phyloP scores from a whole-genome alignment of 2,329 filamentous ascomycete species.

The Pseudogymnoascus sp. region DNA sequence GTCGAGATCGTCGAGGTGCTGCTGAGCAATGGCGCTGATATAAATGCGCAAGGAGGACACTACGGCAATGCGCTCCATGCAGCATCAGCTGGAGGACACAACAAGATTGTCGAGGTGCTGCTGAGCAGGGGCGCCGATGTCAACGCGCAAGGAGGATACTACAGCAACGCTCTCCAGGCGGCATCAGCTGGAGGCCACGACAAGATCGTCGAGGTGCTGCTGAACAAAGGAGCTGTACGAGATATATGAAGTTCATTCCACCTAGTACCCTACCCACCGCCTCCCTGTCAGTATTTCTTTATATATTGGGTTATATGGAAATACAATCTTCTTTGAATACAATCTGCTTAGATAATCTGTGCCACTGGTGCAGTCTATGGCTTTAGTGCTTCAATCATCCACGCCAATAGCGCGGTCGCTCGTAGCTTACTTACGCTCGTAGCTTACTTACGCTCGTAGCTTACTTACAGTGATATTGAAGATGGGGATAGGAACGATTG shows the following conservation, averaged over 20 bases:
- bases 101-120: slow-evolving; percentile 11
- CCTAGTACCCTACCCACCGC: too few species aligned
- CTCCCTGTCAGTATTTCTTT: too few species aligned
- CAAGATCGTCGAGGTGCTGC: slow-evolving; percentile 11
- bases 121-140: slow-evolving; percentile 12
- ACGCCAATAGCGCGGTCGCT: not conserved
- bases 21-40: slow-evolving; percentile 11
- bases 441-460: too few species aligned
- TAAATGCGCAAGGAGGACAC: not conserved
- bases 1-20: slow-evolving; percentile 11
- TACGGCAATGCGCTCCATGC: slow-evolving; percentile 11
- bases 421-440: too few species aligned
- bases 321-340: not conserved
- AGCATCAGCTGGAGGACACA: slow-evolving; percentile 6
- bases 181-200: slow-evolving; percentile 9
- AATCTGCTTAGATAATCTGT: not conserved
- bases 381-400: not conserved
- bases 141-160: not conserved
- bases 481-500: too few species aligned
- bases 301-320: too few species aligned
- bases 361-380: not conserved
- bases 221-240: not conserved
- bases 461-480: too few species aligned
- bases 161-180: slow-evolving; percentile 11
- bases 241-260: too few species aligned